phyloP scores from a whole-genome alignment of 2,329 filamentous ascomycete genomes.

The Talaromyces sp. region DNA sequence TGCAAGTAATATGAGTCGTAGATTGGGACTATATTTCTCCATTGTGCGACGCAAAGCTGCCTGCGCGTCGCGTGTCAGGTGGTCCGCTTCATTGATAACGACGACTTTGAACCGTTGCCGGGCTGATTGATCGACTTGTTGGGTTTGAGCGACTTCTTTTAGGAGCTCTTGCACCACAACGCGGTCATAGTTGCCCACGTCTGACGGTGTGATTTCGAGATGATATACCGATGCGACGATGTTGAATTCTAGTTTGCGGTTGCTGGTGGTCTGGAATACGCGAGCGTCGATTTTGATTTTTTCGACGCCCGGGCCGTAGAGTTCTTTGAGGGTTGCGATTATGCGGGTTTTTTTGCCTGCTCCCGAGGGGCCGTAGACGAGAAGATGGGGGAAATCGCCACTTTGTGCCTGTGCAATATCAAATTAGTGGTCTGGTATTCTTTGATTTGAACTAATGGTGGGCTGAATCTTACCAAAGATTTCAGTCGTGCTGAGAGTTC shows the following conservation, averaged over 20 bases:
- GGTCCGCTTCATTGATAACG: slow-evolving; percentile 97
- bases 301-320: slow-evolving; percentile 95
- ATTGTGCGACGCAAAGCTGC: slow-evolving; percentile 91
- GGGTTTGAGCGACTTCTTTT: slow-evolving; percentile 97
- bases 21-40: slow-evolving; percentile 98
- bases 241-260: slow-evolving; percentile 98
- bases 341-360: slow-evolving; percentile 98
- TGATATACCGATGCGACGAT: slow-evolving; percentile 97
- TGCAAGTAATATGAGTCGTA: slow-evolving; percentile 85
- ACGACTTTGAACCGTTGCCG: slow-evolving; percentile 96
- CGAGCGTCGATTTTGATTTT: slow-evolving; percentile 99
- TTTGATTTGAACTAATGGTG: too few relatives aligned
- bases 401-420: slow-evolving; percentile 69
- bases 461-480: slow-evolving; percentile 64
- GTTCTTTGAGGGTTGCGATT: slow-evolving; percentile 88
- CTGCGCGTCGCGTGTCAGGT: slow-evolving; percentile 89
- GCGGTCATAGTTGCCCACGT: slow-evolving; percentile 93
- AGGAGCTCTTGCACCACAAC: slow-evolving; percentile 93
- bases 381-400: slow-evolving; percentile 94
- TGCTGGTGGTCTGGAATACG: slow-evolving; percentile 91
- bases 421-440: background rate
- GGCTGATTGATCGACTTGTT: slow-evolving; percentile 92
- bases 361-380: slow-evolving; percentile 93
- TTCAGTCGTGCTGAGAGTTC: slow-evolving; percentile 83
- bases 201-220: slow-evolving; percentile 94